phyloP scores from a whole-genome alignment of 2,329 filamentous ascomycete genomes.

The Hypomyces perniciosus region DNA sequence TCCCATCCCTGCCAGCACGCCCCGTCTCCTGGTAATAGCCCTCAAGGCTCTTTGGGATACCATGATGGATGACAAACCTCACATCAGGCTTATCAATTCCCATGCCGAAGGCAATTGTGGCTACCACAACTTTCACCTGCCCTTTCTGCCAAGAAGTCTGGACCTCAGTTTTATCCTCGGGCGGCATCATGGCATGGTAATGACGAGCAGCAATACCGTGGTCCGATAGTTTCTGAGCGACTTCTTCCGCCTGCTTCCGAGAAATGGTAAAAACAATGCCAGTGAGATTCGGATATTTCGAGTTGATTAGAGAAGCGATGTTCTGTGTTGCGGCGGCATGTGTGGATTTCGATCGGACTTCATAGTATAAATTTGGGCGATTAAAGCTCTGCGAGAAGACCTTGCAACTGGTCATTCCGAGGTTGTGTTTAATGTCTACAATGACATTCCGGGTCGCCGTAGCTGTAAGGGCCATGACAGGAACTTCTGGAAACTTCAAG shows the following conservation, averaged over 20 bases:
- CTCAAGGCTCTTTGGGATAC: constrained; percentile 88
- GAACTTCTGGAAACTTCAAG: constrained; percentile 66
- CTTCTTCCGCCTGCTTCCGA: constrained; percentile 71
- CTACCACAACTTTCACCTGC: constrained; percentile 80
- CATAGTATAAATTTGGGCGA: constrained; percentile 87
- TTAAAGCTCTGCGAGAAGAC: constrained; percentile 93
- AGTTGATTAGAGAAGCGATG: constrained; percentile 63
- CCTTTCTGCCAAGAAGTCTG: constrained; percentile 82
- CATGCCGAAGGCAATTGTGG: constrained; percentile 98
- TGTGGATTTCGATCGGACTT: constrained; percentile 68
- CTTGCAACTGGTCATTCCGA: constrained; percentile 73
- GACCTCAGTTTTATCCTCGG: constrained; percentile 60
- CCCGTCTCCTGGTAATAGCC: constrained; percentile 99
- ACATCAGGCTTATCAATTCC: constrained; percentile 99
- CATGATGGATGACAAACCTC: constrained; percentile 91
- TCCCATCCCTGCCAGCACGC: constrained; percentile 85
- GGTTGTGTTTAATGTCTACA: constrained; percentile 82
- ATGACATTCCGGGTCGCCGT: constrained; percentile 94
- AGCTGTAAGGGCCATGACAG: constrained; percentile 90
- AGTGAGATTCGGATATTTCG: constrained; percentile 62
- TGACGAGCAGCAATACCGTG: constrained; percentile 68
- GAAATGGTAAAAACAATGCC: constrained; percentile 95
- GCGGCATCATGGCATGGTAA: constrained; percentile 77
- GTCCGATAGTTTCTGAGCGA: constrained; percentile 63
- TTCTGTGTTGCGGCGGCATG: constrained; percentile 37